Evolutionary conservation across 2,329 filamentous ascomycete genomes (phyloP).

Genomic region (Hypocreales sp.): DNA sequence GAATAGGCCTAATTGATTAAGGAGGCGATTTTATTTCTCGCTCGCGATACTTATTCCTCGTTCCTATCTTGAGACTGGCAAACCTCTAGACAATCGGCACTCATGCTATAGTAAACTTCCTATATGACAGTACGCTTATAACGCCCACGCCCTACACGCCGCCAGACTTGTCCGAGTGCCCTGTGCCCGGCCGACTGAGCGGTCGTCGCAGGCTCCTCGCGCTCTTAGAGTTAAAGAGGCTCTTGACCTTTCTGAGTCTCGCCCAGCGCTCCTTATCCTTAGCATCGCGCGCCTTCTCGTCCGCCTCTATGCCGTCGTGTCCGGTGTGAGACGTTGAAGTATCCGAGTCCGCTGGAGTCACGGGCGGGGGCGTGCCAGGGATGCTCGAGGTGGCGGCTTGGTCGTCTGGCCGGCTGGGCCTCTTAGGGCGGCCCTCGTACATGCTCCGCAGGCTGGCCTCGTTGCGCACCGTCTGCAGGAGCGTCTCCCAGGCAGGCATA

Average conservation of each 20-base stretch:
- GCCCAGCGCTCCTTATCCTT: constrained; percentile 63
- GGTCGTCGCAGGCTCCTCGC: constrained; percentile 33
- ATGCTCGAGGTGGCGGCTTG: neutral
- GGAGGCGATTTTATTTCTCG: too few relatives aligned
- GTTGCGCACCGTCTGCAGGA: constrained; percentile 40
- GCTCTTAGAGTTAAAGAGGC: constrained; percentile 51
- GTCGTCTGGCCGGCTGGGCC: constrained; percentile 4
- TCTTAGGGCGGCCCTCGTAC: constrained; percentile 15
- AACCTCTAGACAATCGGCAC: too few relatives aligned
- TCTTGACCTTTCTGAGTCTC: constrained; percentile 55
- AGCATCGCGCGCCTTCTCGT: constrained; percentile 29
- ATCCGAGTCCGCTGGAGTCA: constrained; percentile 3
- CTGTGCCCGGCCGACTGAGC: constrained; percentile 25
- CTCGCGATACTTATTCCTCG: too few relatives aligned
- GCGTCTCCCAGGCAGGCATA: constrained; percentile 37
- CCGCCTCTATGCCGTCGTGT: constrained; percentile 12
- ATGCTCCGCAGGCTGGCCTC: constrained; percentile 34
- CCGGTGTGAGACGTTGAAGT: constrained; percentile 3
- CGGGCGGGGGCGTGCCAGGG: constrained; percentile 6
- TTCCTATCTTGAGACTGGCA: too few relatives aligned
- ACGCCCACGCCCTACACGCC: too few relatives aligned
- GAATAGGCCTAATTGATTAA: too few relatives aligned
- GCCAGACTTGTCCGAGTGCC: constrained; percentile 10
- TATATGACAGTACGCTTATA: too few relatives aligned
- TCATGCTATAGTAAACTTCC: too few relatives aligned